These are phyloP conservation scores for Blepharisma stoltei DNA, from an alignment of 73 alveolate genomes.

Conservation along the genomic window DNA sequence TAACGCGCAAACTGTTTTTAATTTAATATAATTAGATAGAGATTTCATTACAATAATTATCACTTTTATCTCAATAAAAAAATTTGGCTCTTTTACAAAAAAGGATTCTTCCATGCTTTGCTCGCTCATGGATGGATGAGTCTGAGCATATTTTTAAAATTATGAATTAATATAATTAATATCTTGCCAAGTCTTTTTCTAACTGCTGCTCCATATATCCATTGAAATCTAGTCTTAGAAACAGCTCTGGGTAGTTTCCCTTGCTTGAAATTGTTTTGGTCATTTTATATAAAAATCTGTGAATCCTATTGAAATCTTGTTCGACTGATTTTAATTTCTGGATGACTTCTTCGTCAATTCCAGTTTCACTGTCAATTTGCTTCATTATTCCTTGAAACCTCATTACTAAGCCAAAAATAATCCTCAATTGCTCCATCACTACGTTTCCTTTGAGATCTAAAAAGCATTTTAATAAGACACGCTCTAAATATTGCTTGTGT, in stretches of 20 bases:
- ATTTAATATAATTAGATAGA: no score
- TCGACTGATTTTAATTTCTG: neutral
- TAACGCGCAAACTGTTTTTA: no score
- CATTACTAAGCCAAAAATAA: slow-evolving; percentile 5
- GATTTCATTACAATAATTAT: no score
- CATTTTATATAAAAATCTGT: slow-evolving; percentile 17
- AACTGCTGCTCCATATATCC: slow-evolving; percentile 13
- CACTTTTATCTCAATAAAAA: no score
- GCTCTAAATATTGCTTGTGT: neutral
- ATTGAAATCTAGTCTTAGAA: slow-evolving; percentile 22
- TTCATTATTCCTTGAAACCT: neutral
- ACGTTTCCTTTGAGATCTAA: neutral
- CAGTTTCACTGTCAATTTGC: neutral
- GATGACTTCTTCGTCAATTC: neutral
- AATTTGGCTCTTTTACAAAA: no score
- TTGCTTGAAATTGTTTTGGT: slow-evolving; percentile 16
- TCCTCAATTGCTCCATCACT: neutral
- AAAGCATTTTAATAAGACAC: neutral
- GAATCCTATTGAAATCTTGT: slow-evolving; percentile 22
- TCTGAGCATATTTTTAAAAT: no score
- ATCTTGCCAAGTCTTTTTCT: neutral
- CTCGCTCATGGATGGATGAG: no score
- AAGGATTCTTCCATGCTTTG: no score
- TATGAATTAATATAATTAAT: no score
- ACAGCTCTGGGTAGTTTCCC: slow-evolving; percentile 13